A percentile compares a stretch with the other conserved stretches of the same genome.
These are phyloP conservation scores for Cercis canadensis DNA, from an alignment of 306 rosid species.

Conservation along the genomic window DNA sequence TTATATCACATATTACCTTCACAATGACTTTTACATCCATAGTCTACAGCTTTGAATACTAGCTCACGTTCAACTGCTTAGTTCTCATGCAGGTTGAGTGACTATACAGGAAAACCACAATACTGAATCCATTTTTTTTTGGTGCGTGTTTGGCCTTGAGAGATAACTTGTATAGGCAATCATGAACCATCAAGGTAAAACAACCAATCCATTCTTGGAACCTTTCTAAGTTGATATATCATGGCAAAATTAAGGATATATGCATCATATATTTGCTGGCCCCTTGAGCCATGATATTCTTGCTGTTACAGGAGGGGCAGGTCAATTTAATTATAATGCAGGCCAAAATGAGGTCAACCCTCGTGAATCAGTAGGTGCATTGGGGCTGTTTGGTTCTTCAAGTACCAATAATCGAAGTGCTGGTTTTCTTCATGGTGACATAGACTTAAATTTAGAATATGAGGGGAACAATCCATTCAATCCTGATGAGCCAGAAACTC, in stretches of 20 bases:
- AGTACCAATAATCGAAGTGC: neutral
- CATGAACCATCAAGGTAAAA: conserved; percentile 34
- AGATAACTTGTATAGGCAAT: conserved; percentile 2
- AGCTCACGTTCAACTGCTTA: neutral
- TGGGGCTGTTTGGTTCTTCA: neutral
- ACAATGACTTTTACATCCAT: no score
- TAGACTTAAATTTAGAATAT: conserved; percentile 9
- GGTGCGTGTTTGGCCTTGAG: neutral
- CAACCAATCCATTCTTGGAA: neutral
- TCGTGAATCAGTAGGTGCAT: neutral
- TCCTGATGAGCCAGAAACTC: conserved; percentile 3
- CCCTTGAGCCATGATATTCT: neutral
- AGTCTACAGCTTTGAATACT: neutral
- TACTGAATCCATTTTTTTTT: neutral
- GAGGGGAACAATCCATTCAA: neutral
- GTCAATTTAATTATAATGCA: neutral
- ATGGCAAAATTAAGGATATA: neutral
- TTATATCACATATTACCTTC: neutral
- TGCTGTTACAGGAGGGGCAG: conserved; percentile 13
- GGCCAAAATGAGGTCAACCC: neutral
- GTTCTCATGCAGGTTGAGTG: neutral
- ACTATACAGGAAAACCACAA: conserved; percentile 11
- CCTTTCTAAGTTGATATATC: neutral
- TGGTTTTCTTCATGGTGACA: neutral
- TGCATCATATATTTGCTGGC: neutral